Percentiles rank a stretch among this genome's conserved stretches.
Conservation (phyloP, 208 protist species). For the Leishmania gerbilli region DNA sequence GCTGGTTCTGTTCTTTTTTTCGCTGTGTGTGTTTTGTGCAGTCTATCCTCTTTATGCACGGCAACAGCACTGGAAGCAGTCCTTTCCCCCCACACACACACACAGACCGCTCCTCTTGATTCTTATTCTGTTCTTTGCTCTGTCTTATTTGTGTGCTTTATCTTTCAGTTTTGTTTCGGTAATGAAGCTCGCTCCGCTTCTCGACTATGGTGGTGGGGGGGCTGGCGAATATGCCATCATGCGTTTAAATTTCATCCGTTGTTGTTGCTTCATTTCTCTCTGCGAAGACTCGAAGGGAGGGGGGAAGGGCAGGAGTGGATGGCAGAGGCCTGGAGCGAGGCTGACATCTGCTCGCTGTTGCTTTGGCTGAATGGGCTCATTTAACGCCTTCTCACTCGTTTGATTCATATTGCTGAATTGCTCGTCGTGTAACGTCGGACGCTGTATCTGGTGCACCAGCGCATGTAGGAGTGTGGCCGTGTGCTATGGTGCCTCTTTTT, state of each 20-base stretch:
- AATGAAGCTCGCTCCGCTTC: background rate
- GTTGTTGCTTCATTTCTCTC: background rate
- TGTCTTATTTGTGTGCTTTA: background rate
- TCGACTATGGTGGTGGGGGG: background rate
- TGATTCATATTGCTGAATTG: background rate
- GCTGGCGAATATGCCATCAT: background rate
- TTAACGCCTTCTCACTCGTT: background rate
- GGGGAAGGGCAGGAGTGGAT: too few relatives aligned
- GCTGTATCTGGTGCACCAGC: background rate
- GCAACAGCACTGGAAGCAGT: background rate
- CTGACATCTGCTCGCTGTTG: background rate
- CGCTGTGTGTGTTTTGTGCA: background rate
- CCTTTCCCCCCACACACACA: too few relatives aligned
- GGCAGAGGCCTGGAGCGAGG: background rate
- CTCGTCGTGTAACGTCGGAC: background rate
- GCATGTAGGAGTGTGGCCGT: background rate
- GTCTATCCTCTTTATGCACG: background rate
- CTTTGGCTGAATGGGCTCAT: background rate
- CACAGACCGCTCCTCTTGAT: too few relatives aligned
- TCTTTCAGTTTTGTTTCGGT: background rate
- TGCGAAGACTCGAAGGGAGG: background rate
- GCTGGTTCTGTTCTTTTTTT: background rate
- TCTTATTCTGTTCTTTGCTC: background rate
- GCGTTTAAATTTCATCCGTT: background rate
- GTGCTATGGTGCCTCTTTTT: background rate